Conservation (phyloP, 352 stramenopile genomes). For the Salisapilia sapeloensis region DNA sequence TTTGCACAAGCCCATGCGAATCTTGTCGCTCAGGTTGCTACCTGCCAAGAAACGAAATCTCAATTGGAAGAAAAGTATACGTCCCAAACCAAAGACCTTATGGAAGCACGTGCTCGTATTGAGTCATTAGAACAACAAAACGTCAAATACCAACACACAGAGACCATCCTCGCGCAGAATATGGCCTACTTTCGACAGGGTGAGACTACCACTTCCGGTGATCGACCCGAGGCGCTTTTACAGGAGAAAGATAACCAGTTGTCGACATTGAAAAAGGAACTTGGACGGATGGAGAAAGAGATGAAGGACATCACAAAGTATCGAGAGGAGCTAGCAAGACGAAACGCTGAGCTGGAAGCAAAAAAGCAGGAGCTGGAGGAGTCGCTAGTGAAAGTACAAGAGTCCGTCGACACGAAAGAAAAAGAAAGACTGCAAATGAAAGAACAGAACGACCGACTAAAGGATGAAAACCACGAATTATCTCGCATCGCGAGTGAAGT, state of each 20-base stretch:
- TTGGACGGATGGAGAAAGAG: too few species aligned
- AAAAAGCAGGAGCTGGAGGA: conserved; percentile 20
- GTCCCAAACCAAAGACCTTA: conserved; percentile 24
- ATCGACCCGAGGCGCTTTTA: not conserved
- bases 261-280: too few species aligned
- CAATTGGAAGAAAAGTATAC: conserved; percentile 3
- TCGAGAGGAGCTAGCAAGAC: conserved; percentile 4
- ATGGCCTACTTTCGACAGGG: conserved; percentile 42
- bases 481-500: conserved; percentile 39
- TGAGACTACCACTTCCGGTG: not conserved
- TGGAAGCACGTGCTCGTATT: conserved; percentile 21
- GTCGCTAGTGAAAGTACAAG: too few species aligned
- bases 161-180: conserved; percentile 54
- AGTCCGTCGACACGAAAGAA: too few species aligned
- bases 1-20: too few species aligned
- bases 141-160: conserved; percentile 50
- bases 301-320: too few species aligned
- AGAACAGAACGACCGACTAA: conserved; percentile 16
- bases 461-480: conserved; percentile 32
- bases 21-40: too few species aligned
- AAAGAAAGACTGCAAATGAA: too few species aligned
- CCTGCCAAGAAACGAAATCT: too few species aligned
- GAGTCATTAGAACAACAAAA: conserved; percentile 22
- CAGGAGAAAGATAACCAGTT: not conserved
- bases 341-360: conserved; percentile 12